phyloP scores from a whole-genome alignment of 163 green algal species.

The Picocystis sp. region DNA sequence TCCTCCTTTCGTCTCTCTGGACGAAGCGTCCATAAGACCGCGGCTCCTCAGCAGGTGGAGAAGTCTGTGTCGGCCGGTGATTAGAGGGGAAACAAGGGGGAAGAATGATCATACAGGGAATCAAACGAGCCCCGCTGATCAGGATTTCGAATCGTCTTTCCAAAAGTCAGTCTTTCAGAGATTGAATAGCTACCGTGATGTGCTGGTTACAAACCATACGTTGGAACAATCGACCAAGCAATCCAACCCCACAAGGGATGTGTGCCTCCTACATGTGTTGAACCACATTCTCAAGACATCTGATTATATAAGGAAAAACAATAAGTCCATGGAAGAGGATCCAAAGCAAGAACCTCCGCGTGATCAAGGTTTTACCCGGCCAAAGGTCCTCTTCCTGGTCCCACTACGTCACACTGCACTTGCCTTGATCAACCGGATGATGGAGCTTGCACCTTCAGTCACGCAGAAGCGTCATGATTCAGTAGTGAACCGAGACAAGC shows the following conservation, averaged over 20 bases:
- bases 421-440: constrained; percentile 32
- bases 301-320: constrained; percentile 58
- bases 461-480: too few species aligned
- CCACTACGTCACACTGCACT: constrained; percentile 54
- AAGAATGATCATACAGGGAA: too few species aligned
- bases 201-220: background rate
- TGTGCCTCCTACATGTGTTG: constrained; percentile 55
- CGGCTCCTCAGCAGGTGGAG: too few species aligned
- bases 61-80: too few species aligned
- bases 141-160: too few species aligned
- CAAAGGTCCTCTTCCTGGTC: constrained; percentile 66
- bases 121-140: too few species aligned
- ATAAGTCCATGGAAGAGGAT: constrained; percentile 32
- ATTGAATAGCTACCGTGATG: background rate
- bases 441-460: constrained; percentile 30
- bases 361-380: constrained; percentile 65
- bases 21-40: too few species aligned
- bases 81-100: too few species aligned
- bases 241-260: constrained; percentile 36
- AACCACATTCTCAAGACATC: constrained; percentile 45
- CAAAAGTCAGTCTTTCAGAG: background rate
- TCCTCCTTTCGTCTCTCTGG: too few species aligned
- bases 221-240: background rate
- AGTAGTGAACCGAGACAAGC: too few species aligned
- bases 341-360: constrained; percentile 13